Evolutionary conservation across 805 yeast genomes (phyloP).

Genomic region (Pichia cephalocereana): DNA sequence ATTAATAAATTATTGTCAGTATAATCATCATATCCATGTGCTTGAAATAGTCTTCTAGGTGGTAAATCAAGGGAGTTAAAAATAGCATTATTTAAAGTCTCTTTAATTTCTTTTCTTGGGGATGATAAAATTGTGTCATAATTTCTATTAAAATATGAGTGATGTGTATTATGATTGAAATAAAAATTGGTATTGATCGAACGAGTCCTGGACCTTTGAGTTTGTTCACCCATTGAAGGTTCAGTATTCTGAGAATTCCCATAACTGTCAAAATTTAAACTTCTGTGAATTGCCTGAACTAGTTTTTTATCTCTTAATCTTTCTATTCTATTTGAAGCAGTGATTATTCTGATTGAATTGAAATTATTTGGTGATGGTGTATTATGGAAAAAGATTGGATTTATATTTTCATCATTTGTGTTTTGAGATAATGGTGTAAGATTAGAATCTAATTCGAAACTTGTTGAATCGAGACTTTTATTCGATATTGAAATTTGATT

Average conservation of each 20-base stretch:
- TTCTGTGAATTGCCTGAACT: constrained; percentile 4
- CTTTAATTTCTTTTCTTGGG: constrained; percentile 2
- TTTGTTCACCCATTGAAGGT: no score
- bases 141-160: background rate
- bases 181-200: background rate
- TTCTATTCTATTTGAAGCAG: constrained; percentile 5
- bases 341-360: constrained; percentile 4
- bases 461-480: constrained; percentile 3
- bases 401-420: constrained; percentile 2
- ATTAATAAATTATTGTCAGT: no score
- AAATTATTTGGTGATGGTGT: constrained; percentile 6
- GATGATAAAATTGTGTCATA: background rate
- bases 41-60: no score
- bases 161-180: no score
- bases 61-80: background rate
- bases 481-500: background rate
- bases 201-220: background rate
- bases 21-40: background rate
- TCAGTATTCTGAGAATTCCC: no score
- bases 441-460: constrained; percentile 7
- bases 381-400: constrained; percentile 4
- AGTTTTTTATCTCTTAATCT: constrained; percentile 6
- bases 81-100: constrained; percentile 1
- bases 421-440: background rate
- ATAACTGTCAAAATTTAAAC: background rate